These are phyloP conservation scores for Eucalyptus tenuipes DNA, from an alignment of 345 rosid genomes.

Conservation along the genomic window DNA sequence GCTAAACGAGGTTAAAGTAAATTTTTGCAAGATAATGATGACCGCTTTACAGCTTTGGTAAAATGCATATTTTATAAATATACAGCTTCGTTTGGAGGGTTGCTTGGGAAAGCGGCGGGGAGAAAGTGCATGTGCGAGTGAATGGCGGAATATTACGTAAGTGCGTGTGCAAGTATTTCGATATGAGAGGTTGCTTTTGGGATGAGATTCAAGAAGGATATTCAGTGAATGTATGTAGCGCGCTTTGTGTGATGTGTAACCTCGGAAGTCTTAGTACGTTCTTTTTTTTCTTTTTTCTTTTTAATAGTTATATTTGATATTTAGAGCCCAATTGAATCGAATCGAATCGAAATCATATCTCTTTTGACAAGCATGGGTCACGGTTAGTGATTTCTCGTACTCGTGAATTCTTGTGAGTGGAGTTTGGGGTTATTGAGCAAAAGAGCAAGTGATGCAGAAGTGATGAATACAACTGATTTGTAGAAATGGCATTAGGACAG, in stretches of 20 bases:
- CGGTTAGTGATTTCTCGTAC: too few species aligned
- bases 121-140: background rate
- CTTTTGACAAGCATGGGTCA: background rate
- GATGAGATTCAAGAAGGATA: background rate
- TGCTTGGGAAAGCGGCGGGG: background rate
- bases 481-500: rapidly evolving
- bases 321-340: background rate
- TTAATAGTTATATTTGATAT: background rate
- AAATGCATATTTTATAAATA: background rate
- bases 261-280: background rate
- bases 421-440: too few species aligned
- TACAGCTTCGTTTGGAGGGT: background rate
- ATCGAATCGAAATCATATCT: background rate
- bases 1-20: background rate
- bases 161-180: background rate
- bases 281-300: background rate
- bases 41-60: background rate
- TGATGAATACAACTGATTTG: rapidly evolving
- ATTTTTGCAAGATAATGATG: background rate
- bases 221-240: background rate
- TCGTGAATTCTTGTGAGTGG: too few species aligned
- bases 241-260: background rate
- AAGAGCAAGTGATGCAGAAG: rapidly evolving
- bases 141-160: background rate
- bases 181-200: background rate